These are phyloP conservation scores for Hymenoscyphus albidus DNA, from an alignment of 2,329 filamentous ascomycete species.

Conservation along the genomic window DNA sequence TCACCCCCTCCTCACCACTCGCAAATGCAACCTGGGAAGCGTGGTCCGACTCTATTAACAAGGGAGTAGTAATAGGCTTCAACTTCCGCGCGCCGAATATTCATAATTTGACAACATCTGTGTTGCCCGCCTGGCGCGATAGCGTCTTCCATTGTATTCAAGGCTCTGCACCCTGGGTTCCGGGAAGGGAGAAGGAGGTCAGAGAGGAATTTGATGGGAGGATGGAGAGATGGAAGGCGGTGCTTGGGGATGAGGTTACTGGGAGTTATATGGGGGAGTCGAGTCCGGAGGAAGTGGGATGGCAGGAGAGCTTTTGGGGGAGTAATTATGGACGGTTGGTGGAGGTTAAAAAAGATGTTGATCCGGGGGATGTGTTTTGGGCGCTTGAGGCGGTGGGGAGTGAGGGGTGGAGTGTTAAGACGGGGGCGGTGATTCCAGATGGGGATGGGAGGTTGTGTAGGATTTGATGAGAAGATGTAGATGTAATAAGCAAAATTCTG, in stretches of 20 bases:
- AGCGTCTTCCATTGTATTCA: constrained; percentile 9
- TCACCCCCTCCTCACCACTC: neutral
- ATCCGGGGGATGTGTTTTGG: constrained; percentile 46
- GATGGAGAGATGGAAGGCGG: constrained; percentile 2
- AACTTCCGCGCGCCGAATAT: constrained; percentile 10
- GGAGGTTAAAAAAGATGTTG: constrained; percentile 42
- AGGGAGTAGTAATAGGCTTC: constrained; percentile 1
- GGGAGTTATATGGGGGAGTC: constrained; percentile 32
- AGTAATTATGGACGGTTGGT: constrained; percentile 43
- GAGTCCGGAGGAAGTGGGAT: constrained; percentile 32
- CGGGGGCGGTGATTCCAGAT: constrained; percentile 4
- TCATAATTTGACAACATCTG: constrained; percentile 1
- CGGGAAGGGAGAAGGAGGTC: neutral
- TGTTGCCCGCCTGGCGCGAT: constrained; percentile 8
- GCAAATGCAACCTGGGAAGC: constrained; percentile 2
- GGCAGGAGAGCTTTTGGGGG: constrained; percentile 12
- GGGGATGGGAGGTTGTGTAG: constrained; percentile 11
- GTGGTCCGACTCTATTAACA: constrained; percentile 4
- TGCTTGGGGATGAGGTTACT: neutral
- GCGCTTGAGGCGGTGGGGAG: constrained; percentile 44
- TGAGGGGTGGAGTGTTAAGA: constrained; percentile 36
- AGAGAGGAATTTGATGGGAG: neutral
- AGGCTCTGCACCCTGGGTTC: neutral
- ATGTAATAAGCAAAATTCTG: too few relatives aligned
- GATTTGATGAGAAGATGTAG: neutral